Conservation (phyloP, 2,329 filamentous ascomycete species). For the Alternaria hordeiaustralica region DNA sequence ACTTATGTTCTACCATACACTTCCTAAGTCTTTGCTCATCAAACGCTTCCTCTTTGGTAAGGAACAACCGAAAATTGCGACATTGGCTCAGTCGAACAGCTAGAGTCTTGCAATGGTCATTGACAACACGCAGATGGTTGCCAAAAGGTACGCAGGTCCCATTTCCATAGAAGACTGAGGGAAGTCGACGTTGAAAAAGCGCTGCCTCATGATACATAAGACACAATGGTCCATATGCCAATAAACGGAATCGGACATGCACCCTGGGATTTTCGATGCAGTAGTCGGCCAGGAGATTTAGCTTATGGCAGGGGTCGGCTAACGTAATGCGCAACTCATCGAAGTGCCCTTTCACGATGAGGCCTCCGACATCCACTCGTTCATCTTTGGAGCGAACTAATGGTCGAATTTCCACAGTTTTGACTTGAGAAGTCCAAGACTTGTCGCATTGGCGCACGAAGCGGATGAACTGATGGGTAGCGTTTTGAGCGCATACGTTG, state of each 20-base stretch:
- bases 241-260: not conserved
- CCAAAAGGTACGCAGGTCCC: not conserved
- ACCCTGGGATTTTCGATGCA: not conserved
- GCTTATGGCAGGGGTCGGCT: not conserved
- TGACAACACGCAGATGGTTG: not conserved
- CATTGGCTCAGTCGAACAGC: not conserved
- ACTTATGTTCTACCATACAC: not conserved
- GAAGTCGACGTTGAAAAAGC: not conserved
- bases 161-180: not conserved
- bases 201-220: not conserved
- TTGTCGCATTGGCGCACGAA: not conserved
- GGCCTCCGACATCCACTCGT: not conserved
- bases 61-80: not conserved
- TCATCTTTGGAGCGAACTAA: not conserved
- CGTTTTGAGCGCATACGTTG: not conserved
- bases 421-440: not conserved
- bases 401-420: not conserved
- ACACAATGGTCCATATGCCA: not conserved
- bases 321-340: not conserved
- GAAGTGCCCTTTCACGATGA: not conserved
- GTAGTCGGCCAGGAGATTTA: not conserved
- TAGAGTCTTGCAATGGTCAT: not conserved
- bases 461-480: not conserved
- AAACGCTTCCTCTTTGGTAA: not conserved
- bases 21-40: not conserved